These are phyloP conservation scores for Xylariales sp. DNA, from an alignment of 2,329 filamentous ascomycete species.

Conservation along the genomic window DNA sequence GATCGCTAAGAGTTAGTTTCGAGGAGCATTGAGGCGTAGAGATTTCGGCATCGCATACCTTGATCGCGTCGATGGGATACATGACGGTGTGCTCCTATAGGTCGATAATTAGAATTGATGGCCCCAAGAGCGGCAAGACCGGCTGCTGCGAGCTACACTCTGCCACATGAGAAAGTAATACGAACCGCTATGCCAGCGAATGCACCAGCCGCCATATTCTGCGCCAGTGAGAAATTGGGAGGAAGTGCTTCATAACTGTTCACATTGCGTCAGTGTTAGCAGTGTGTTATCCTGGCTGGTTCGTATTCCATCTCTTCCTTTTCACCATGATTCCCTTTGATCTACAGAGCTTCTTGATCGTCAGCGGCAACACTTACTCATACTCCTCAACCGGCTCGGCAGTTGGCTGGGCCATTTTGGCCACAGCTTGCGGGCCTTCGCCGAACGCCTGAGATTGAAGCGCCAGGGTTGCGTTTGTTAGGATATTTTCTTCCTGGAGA, in stretches of 20 bases:
- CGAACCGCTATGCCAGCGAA: conserved; percentile 93
- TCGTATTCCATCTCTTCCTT: background rate
- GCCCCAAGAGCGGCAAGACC: conserved; percentile 14
- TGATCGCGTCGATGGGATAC: conserved; percentile 97
- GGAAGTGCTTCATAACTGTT: conserved; percentile 84
- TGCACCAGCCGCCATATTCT: conserved; percentile 94
- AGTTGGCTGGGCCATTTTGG: conserved; percentile 66
- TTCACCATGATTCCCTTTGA: too few relatives aligned
- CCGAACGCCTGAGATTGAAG: conserved; percentile 57
- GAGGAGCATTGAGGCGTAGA: conserved; percentile 5
- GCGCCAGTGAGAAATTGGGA: conserved; percentile 86
- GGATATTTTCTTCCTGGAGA: too few relatives aligned
- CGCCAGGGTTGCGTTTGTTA: conserved; percentile 53
- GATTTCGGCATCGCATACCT: conserved; percentile 52
- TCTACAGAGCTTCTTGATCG: background rate
- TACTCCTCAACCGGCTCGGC: conserved; percentile 61
- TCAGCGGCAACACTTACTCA: conserved; percentile 47
- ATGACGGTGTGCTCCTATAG: conserved; percentile 98
- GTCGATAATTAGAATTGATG: too few relatives aligned
- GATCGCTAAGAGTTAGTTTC: conserved; percentile 9
- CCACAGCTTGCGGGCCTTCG: conserved; percentile 62
- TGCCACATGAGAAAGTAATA: conserved; percentile 8
- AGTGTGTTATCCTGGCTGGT: conserved; percentile 4
- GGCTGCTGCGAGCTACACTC: background rate
- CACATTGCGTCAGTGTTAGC: conserved; percentile 11